Evolutionary conservation across 2,329 filamentous ascomycete species (phyloP), one percentile per base, ranked within the genome.

Genomic region (Ceratocystis papillata): DNA sequence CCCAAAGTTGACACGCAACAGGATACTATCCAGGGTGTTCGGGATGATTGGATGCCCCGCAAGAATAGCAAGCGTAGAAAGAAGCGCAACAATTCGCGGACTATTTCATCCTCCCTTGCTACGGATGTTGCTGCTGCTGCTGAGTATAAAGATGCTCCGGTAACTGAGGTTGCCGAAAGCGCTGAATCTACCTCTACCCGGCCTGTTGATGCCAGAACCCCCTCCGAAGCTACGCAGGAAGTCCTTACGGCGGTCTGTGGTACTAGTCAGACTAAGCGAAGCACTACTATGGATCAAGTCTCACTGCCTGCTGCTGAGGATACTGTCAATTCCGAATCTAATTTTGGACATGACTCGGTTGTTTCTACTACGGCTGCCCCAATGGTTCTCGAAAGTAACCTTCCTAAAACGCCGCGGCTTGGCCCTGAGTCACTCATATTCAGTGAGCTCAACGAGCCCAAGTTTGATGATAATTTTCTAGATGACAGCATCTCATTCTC

Each of bases 401-500:
- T 65, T 5, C 65, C 57, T 15, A 65, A 61, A 22, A 68, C 67
- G 6, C 67, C 67, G 30, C 63, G 64, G n/a, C 63, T 68, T 25
- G 67, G 67, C 6, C 67, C 67, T 20, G 67, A 68, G n/a, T 65
- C 67, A 3, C 60, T 45, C 5, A 53, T 68, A 8, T 68, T 68
- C 17, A 46, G 33, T 17, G 67, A 66, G 28, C 37, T 65, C 15
- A 65, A 65, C 25, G 67, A 67, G 53, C 64, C 67, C 7, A 64
- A 64, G 45, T 65, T 66, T 59, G 67, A 68, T 28, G 59, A 61
- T 17, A 41, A 65, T 12, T 53, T 64, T 22, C 64, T 68, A 6
- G 63, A 60, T 6, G 63, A 60, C 3, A 44, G 53, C 17, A 63
- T 68, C 25, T 65, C 67, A 2, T 68, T 68, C 20, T 63, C 63